Evolutionary conservation across 2,329 filamentous ascomycete genomes (phyloP), one percentile per base, ranked within the genome.

Genomic region (Trichocomaceae sp.): DNA sequence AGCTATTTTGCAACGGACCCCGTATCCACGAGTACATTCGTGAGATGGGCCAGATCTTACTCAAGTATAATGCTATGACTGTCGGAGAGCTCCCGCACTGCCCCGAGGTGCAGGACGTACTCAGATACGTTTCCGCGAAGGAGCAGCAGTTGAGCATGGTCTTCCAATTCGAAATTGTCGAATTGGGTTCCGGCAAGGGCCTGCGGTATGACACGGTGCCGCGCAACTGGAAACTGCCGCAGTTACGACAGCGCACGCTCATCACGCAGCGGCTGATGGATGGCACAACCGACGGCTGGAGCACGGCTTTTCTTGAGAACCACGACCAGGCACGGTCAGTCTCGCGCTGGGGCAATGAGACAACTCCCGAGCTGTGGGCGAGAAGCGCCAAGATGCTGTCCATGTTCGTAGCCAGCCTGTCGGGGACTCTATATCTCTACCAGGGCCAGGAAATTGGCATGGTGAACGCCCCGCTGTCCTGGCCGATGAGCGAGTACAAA

Each of bases 101-200:
- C 57, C 81, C 81, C 1, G 73, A 72, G 41, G 69, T 77, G 1
- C 72, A 70, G 4, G 75, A 76, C 47, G 69, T 87, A 39, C 46
- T 54, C 9, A 20, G 10, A 48, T 48, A 48, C 39, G 52, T 54
- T 23, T 48, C 46, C 13, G 45, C 47, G 2, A n/a, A 44, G n/a
- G 46, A 50, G 47, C 37, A 54, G 31, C 46, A 54, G 37, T 26
- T 54, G 35, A 83, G 79, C 66, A 87, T 88, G 83, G 83, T 87
- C 29, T 87, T 88, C n/a, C 82, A 86, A 62, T 88, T 88, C 64
- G 84, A 87, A 37, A 74, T 83, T 1, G 80, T 85, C 8, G 77
- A 83, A 59, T 68, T 83, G 3, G 83, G 78, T 0, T 69, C 72
- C 13, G 78, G 78, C 1, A 68, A 74, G n/a, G 76, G 53, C 13